phyloP scores from a whole-genome alignment of 2,329 filamentous ascomycete genomes.

The Aspergillus eucalypticola region DNA sequence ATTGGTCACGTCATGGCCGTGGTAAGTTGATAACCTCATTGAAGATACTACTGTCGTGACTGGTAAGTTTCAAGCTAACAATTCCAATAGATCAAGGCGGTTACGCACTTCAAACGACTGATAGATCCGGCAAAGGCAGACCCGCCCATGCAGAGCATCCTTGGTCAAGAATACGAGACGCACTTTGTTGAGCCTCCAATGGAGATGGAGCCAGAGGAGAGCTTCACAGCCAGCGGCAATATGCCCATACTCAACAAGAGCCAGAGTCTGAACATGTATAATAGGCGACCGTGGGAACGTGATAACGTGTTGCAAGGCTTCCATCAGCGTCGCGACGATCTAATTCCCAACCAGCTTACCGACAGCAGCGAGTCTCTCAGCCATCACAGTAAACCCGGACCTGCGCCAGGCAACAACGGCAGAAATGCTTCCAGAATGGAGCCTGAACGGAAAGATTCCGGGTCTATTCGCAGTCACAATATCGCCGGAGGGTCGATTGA shows the following conservation, averaged over 20 bases:
- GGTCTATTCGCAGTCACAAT: constrained; percentile 26
- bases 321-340: constrained; percentile 37
- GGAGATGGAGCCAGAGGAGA: constrained; percentile 48
- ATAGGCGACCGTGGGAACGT: constrained; percentile 52
- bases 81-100: constrained; percentile 73
- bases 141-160: constrained; percentile 57
- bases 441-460: constrained; percentile 27
- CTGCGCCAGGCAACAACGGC: constrained; percentile 15
- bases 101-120: constrained; percentile 80
- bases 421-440: constrained; percentile 20
- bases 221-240: constrained; percentile 27
- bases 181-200: constrained; percentile 60
- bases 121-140: constrained; percentile 58
- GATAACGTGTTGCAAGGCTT: constrained; percentile 56
- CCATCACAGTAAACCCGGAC: constrained; percentile 13
- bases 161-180: constrained; percentile 56
- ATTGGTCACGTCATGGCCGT: constrained; percentile 85
- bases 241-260: constrained; percentile 19
- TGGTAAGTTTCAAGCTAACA: constrained; percentile 7
- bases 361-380: constrained; percentile 20
- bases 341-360: background rate
- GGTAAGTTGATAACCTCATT: constrained; percentile 47
- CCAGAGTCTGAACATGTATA: constrained; percentile 48
- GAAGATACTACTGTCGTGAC: background rate
- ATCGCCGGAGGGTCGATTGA: constrained; percentile 18